A percentile compares a stretch with the other conserved stretches of the same genome.
These are phyloP conservation scores for Sarocladium oryzae DNA, from an alignment of 2,329 filamentous ascomycete genomes.

Conservation along the genomic window DNA sequence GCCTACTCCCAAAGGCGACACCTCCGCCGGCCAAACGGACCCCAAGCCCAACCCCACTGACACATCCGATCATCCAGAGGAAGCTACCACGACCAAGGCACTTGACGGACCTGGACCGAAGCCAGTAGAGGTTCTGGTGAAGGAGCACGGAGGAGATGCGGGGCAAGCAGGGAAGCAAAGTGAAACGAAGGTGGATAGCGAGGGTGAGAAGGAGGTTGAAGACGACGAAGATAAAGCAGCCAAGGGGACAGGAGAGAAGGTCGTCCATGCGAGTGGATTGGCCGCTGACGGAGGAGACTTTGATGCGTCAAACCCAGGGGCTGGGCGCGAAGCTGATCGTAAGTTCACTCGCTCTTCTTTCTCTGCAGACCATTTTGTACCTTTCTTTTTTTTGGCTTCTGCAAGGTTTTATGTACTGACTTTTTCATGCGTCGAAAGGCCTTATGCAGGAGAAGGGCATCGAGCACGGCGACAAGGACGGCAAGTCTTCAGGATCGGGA, in stretches of 20 bases:
- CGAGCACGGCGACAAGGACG: slow-evolving; percentile 21
- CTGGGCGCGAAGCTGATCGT: slow-evolving; percentile 62
- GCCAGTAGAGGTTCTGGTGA: slow-evolving; percentile 32
- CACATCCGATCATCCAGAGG: slow-evolving; percentile 17
- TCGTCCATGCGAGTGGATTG: slow-evolving; percentile 52
- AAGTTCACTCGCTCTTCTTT: slow-evolving; percentile 21
- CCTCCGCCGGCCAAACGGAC: slow-evolving; percentile 29
- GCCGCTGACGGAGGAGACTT: slow-evolving; percentile 62
- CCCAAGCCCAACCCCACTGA: slow-evolving; percentile 29
- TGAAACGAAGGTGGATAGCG: slow-evolving; percentile 16
- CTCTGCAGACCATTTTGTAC: too few relatives aligned
- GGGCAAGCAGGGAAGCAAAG: slow-evolving; percentile 15
- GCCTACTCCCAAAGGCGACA: slow-evolving; percentile 14
- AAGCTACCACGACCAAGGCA: slow-evolving; percentile 21
- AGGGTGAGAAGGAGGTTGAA: slow-evolving; percentile 18
- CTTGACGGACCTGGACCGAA: slow-evolving; percentile 37
- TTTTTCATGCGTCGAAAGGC: slow-evolving; percentile 23
- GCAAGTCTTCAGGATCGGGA: slow-evolving; percentile 1
- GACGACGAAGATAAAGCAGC: slow-evolving; percentile 18
- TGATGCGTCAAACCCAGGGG: slow-evolving; percentile 57
- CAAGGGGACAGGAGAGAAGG: slow-evolving; percentile 48
- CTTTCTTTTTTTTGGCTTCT: too few relatives aligned
- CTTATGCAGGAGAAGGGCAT: slow-evolving; percentile 46
- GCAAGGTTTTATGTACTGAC: neutral
- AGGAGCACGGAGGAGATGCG: slow-evolving; percentile 26